Evolutionary conservation across 2,329 filamentous ascomycete genomes (phyloP).

Genomic region (Aspergillus tamarii): DNA sequence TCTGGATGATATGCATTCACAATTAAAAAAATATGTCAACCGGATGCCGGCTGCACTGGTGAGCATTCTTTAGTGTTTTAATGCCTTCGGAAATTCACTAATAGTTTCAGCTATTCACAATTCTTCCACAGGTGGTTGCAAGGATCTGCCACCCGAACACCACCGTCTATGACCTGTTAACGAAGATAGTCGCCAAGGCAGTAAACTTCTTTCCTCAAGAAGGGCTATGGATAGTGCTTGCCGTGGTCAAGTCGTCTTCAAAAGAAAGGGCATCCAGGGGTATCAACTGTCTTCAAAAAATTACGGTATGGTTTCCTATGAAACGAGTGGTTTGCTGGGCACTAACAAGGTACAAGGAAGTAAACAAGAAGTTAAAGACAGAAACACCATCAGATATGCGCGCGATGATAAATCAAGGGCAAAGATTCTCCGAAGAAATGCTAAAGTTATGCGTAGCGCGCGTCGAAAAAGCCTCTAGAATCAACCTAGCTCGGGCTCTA

Average conservation of each 20-base stretch:
- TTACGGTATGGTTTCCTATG: conserved; percentile 34
- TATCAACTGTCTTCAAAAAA: conserved; percentile 44
- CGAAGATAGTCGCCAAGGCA: conserved; percentile 82
- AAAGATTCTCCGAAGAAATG: conserved; percentile 81
- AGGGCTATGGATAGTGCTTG: conserved; percentile 86
- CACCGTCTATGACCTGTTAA: conserved; percentile 75
- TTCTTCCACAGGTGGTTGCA: conserved; percentile 92
- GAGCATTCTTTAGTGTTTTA: conserved; percentile 15
- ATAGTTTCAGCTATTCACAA: conserved; percentile 53
- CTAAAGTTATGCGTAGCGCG: conserved; percentile 79
- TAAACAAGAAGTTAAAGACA: conserved; percentile 53
- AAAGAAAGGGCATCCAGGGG: conserved; percentile 66
- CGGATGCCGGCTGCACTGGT: conserved; percentile 52
- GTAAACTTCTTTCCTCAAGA: conserved; percentile 86
- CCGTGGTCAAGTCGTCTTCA: conserved; percentile 80
- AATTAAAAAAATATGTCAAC: conserved; percentile 77
- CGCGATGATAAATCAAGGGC: conserved; percentile 73
- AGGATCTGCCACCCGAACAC: conserved; percentile 85
- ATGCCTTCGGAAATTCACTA: conserved; percentile 14
- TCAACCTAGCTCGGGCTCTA: conserved; percentile 77
- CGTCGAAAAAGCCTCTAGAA: conserved; percentile 70
- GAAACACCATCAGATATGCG: conserved; percentile 63
- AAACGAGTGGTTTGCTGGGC: not conserved
- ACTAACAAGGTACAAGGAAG: conserved; percentile 44
- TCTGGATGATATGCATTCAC: conserved; percentile 70